phyloP scores from a whole-genome alignment of 305 asterid species.

The Petunia hybrid region DNA sequence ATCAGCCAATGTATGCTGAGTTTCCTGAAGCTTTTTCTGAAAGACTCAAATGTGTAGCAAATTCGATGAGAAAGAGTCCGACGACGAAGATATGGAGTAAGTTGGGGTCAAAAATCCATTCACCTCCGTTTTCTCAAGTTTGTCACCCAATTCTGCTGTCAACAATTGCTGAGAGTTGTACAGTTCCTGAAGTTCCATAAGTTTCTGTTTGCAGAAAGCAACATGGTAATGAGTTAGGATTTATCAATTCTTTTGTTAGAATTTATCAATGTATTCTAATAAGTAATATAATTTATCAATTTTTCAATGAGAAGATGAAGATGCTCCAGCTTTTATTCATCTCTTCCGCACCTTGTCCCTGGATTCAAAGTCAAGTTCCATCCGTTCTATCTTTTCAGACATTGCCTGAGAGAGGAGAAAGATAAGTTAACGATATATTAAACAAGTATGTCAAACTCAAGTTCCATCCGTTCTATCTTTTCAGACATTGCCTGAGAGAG shows the following conservation, averaged over 20 bases:
- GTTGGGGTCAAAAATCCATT: conserved; percentile 16
- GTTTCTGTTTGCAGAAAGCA: conserved; percentile 65
- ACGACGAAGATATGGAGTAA: neutral
- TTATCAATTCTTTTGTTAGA: neutral
- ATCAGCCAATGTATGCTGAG: conserved; percentile 84
- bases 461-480: conserved; percentile 97
- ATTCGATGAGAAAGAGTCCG: conserved; percentile 16
- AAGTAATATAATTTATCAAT: neutral
- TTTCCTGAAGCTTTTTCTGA: conserved; percentile 88
- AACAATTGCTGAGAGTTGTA: conserved; percentile 81
- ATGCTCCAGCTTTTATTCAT: conserved; percentile 20
- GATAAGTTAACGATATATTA: neutral
- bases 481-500: conserved; percentile 88
- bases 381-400: conserved; percentile 95
- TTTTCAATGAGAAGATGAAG: conserved; percentile 17
- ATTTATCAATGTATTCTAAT: neutral
- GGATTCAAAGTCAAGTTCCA: conserved; percentile 95
- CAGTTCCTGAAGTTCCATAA: conserved; percentile 85
- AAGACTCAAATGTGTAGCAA: conserved; percentile 29
- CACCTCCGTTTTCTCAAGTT: conserved; percentile 96
- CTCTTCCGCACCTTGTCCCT: conserved; percentile 79
- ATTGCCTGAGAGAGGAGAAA: conserved; percentile 64
- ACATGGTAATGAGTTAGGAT: conserved; percentile 29
- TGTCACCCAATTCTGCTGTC: conserved; percentile 72
- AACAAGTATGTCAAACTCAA: conserved; percentile 56